Conservation (phyloP, 208 protist species). For the Leishmania gerbilli region DNA sequence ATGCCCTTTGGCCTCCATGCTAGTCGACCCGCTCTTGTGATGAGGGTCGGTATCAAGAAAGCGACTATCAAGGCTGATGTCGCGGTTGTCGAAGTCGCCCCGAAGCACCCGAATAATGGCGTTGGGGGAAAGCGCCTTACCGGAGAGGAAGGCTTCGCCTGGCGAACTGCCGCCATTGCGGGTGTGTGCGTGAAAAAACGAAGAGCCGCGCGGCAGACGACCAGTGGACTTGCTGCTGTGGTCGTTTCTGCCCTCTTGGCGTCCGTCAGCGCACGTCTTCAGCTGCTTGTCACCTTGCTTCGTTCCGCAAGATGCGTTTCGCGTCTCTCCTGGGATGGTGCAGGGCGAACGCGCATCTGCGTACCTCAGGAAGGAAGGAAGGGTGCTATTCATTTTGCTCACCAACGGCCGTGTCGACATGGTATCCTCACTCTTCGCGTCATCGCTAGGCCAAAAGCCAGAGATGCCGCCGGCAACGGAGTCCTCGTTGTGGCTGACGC, state of each 20-base stretch:
- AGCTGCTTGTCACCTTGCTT: not conserved
- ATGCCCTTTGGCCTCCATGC: too few relatives aligned
- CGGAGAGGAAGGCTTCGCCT: not conserved
- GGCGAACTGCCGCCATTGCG: not conserved
- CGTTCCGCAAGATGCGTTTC: not conserved
- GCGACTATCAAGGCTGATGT: conserved; percentile 42
- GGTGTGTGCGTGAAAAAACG: not conserved
- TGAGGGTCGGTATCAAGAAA: not conserved
- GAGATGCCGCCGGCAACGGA: not conserved
- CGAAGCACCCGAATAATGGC: conserved; percentile 29
- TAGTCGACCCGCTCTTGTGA: not conserved
- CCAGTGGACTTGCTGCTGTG: too few relatives aligned
- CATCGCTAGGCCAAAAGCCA: conserved; percentile 16
- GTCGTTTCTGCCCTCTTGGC: not conserved
- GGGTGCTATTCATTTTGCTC: conserved; percentile 7
- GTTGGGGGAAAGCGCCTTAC: not conserved
- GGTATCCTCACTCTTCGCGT: not conserved
- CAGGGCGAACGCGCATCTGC: conserved; percentile 1
- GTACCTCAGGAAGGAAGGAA: conserved; percentile 22
- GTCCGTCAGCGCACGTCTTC: not conserved
- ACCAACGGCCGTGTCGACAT: not conserved
- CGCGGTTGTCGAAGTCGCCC: conserved; percentile 28
- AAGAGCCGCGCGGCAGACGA: not conserved
- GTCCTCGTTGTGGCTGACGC: not conserved
- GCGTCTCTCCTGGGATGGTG: not conserved